Conservation (phyloP, 2,329 filamentous ascomycete species). For the Fonsecaea erecta region DNA sequence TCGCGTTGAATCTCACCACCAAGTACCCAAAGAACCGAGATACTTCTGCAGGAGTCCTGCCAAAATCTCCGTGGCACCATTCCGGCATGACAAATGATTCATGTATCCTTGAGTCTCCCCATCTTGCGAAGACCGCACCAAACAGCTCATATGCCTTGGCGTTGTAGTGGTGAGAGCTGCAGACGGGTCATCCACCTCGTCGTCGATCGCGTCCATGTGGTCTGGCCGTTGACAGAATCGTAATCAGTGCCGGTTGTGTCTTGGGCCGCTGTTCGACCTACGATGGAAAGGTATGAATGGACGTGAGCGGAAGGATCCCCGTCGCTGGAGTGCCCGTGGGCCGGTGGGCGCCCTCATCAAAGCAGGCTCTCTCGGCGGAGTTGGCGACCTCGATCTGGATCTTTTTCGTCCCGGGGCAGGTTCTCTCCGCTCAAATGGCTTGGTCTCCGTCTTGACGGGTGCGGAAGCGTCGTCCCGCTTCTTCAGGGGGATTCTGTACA, state of each 20-base stretch:
- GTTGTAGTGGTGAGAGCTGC: too few relatives aligned
- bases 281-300: constrained; percentile 63
- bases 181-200: too few relatives aligned
- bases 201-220: constrained; percentile 81
- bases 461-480: constrained; percentile 68
- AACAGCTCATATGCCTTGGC: too few relatives aligned
- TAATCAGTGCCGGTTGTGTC: constrained; percentile 81
- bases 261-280: constrained; percentile 81
- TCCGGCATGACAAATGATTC: too few relatives aligned
- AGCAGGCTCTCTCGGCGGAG: constrained; percentile 45
- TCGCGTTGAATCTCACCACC: too few relatives aligned
- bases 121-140: too few relatives aligned
- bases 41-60: too few relatives aligned
- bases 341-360: constrained; percentile 32
- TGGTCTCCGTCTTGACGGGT: constrained; percentile 65
- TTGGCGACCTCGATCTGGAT: constrained; percentile 54
- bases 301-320: constrained; percentile 62
- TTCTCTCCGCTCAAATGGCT: constrained; percentile 66
- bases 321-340: constrained; percentile 53
- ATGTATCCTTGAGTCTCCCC: too few relatives aligned
- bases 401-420: constrained; percentile 55
- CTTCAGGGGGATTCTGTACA: constrained; percentile 89
- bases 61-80: too few relatives aligned
- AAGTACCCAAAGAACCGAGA: too few relatives aligned
- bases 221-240: constrained; percentile 76